Evolutionary conservation across 1,139 yeast genomes (phyloP), one percentile per base, ranked within the genome.

Genomic region (Wickerhamiella pararugosa): DNA sequence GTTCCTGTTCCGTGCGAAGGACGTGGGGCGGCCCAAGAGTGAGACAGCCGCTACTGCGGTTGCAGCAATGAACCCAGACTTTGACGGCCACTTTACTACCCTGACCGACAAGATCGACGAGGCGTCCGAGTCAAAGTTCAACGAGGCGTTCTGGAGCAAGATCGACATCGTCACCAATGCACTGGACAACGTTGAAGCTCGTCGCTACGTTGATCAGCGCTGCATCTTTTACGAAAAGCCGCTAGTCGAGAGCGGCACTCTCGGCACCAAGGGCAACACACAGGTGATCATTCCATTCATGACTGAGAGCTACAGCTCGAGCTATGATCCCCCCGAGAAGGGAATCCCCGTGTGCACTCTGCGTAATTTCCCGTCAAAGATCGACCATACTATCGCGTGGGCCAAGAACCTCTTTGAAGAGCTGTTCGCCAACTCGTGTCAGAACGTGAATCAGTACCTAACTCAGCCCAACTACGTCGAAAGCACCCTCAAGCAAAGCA

Each of bases 321-420:
- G 95, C 25, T 94, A 86, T 61, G 99, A 90, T 64, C 98, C 99
- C 34, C 98, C 99, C 39, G 99, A 90, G 66, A 86, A 86, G 64
- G 77, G 94, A 4, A 87, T 90, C 57, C 99, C 99, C 32, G 71
- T 90, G 57, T 90, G 99, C 71, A 90, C 99, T 6, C 71, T 90
- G 58, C 77, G 97, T 64, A 82, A 94, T 6, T 90, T 90, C 77
- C 99, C 99, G 45, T 84, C 86, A 63, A 90, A 87, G 64, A 90
- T 90, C 55, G 99, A 90, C 59, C 99, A 90, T 59, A 92, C 99
- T 1, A 90, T 90, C 65, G 97, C 98, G 9, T 90, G 99, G 99
- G 94, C 97, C 25, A 90, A 92, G 66, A 78, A 87, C 25, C 70
- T 86, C 56, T 90, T 90, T 71, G 93, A 82, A 67, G 95, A 92